phyloP scores from a whole-genome alignment of 2,329 filamentous ascomycete species.

The Beauveria australis region DNA sequence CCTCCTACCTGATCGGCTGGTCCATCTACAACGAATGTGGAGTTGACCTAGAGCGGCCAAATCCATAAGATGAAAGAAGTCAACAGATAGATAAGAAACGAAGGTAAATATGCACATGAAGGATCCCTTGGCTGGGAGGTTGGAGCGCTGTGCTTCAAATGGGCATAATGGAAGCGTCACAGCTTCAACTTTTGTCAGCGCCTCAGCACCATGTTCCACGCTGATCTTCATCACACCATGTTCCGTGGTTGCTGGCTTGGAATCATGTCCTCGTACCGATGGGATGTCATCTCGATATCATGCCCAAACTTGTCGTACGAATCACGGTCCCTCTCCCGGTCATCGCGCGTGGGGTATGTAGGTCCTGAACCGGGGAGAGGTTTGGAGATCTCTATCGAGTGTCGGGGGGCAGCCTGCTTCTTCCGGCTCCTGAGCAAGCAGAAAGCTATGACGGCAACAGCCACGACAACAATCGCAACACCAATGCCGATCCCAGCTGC shows the following conservation, averaged over 20 bases:
- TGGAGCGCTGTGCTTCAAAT: background rate
- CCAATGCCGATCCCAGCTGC: slow-evolving; percentile 44
- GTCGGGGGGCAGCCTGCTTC: slow-evolving; percentile 14
- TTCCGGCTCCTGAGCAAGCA: slow-evolving; percentile 28
- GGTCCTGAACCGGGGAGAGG: slow-evolving; percentile 40
- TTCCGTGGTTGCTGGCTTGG: slow-evolving; percentile 41
- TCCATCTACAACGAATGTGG: background rate
- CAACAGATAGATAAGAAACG: background rate
- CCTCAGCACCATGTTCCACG: background rate
- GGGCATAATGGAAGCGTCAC: background rate
- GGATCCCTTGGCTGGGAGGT: background rate
- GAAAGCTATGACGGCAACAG: slow-evolving; percentile 29
- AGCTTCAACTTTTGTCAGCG: background rate
- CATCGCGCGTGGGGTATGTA: slow-evolving; percentile 27
- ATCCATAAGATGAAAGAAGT: background rate
- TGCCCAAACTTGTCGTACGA: slow-evolving; percentile 28
- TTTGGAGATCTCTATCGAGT: slow-evolving; percentile 39
- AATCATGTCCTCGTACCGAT: slow-evolving; percentile 51
- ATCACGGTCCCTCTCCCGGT: slow-evolving; percentile 14
- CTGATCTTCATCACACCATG: slow-evolving; percentile 24
- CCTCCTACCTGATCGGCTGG: slow-evolving; percentile 14
- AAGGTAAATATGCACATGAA: background rate
- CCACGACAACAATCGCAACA: slow-evolving; percentile 33
- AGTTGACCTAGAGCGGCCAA: background rate
- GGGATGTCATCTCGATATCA: slow-evolving; percentile 43